Evolutionary conservation across 2,329 filamentous ascomycete species (phyloP), one percentile per base, ranked within the genome.

Genomic region (Fusarium nanum): DNA sequence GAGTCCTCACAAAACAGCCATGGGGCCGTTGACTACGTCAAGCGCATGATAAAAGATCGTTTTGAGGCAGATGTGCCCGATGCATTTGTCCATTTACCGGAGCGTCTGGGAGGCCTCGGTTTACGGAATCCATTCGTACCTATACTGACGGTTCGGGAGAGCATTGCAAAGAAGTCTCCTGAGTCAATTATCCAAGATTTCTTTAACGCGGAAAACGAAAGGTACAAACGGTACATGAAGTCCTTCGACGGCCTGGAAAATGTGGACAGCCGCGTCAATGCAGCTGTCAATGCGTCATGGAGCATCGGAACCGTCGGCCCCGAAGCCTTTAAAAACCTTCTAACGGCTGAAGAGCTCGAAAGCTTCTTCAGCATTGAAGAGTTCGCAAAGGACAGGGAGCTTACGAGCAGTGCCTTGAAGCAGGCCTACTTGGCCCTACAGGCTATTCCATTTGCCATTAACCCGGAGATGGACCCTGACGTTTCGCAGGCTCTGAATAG

Each of bases 171-270:
- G n/a, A 30, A 18, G 7, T 53, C 55, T 16, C 55, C 55, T 1
- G 3, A 30, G 1, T 41, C n/a, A 7, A 57, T 57, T 4, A 18
- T 57, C 1, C 20, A 30, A 7, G 2, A 53, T 12, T 41, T 57
- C 20, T 30, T 20, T 0, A 32, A 20, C 1, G n/a, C 7, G 1
- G 45, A 41, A 6, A 53, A 10, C 0, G 25, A 41, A 2, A 25
- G 25, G 7, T 53, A 57, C 5, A 53, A 53, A 10, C 45, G n/a
- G n/a, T 41, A 41, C 12, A 53, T 53, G 18, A 57, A 57, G 4
- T 1, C 50, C n/a, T 57, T 57, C 2, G 55, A 57, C 6, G 13
- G 28, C 25, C 12, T 57, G 16, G 18, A 37, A 37, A 53, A 10
- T 13, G 16, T 57, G 27, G 32, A 57, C 16, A n/a, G 30, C 32